A percentile compares a stretch with the other conserved stretches of the same genome.
phyloP scores from a whole-genome alignment of 495 filamentous ascomycete genomes.

The Neurospora sp. region DNA sequence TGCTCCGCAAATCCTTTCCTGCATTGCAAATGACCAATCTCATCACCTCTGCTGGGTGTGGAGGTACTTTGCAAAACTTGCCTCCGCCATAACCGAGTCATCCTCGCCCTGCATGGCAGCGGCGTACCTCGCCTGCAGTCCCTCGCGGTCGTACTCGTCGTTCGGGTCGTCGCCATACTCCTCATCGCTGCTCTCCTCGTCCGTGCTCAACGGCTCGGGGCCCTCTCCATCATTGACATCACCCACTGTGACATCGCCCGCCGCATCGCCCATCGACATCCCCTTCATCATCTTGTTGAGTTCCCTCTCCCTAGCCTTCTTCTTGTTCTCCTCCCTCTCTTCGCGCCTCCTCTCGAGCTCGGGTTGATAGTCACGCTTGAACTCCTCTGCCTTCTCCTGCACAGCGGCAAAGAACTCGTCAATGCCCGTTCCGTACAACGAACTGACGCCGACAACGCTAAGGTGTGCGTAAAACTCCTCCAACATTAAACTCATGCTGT shows the following conservation, averaged over 20 bases:
- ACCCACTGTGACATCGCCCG: conserved; percentile 19
- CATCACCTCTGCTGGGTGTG: conserved; percentile 21
- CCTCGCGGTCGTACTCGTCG: conserved; percentile 44
- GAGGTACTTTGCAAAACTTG: conserved; percentile 52
- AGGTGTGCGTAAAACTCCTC: conserved; percentile 96
- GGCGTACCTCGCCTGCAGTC: conserved; percentile 51
- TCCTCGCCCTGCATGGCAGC: conserved; percentile 40
- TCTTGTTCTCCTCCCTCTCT: conserved; percentile 64
- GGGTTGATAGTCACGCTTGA: conserved; percentile 81
- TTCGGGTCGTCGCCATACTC: conserved; percentile 31
- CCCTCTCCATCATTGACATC: conserved; percentile 46
- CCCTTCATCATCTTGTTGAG: conserved; percentile 89
- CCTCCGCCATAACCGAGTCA: conserved; percentile 39
- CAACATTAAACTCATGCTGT: conserved; percentile 94
- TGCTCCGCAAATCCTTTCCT: neutral
- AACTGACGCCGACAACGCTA: conserved; percentile 83
- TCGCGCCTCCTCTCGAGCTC: conserved; percentile 73
- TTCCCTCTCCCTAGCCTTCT: conserved; percentile 61
- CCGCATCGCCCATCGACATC: conserved; percentile 56
- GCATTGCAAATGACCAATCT: neutral
- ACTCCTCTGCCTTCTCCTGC: conserved; percentile 75
- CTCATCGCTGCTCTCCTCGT: conserved; percentile 37
- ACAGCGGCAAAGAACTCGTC: conserved; percentile 91
- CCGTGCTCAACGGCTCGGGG: conserved; percentile 30
- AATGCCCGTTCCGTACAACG: conserved; percentile 85